Base-by-base conservation (phyloP, 768 basidiomycete species). In the Cubamyces lactineus region DNA sequence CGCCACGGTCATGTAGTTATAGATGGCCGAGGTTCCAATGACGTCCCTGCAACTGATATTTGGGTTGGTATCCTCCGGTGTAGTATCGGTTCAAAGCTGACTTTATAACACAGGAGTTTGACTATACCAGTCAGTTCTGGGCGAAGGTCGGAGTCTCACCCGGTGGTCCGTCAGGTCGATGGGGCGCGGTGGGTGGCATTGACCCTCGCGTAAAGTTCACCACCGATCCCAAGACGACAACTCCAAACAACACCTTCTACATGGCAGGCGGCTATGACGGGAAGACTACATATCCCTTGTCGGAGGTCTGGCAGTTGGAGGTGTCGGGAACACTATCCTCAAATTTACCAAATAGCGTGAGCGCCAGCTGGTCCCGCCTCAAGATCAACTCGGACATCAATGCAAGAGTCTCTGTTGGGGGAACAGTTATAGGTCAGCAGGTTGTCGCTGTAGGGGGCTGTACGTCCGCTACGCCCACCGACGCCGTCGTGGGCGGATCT, bases 111-210 rank as follows among this genome's bases (percentile, higher is more conserved):
- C 68, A 92, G 90, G 90, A 91, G 75, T 94, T 80, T 68, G 88
- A 91, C 73, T 92, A 86, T 67, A 81, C 71, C 59, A 87, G 86
- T 67, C 78, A 91, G 59, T 93, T 93, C 70, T 94, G 92, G 92
- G 80, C 86, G 0, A 66, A 82, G 67, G 84, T 92, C 38, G 65
- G 63, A 17, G 66, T 89, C 4, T 77, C 83, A 12, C 70, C 82
- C 19, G 80, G 78, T 24, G 77, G 79, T 5, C 91, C 91, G 38
- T 77, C 85, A 24, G 71, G 87, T 53, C 80, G 89, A 21, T 92
- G 84, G 83, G 86, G 86, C 45, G 86, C 90, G 1, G 82, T 83
- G 17, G 92, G 92, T 50, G 92, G 92, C 1, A 87, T 85, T 42
- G 92, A 94, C 67, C 74, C 77, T 45, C 80, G 84, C n/a, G 77